phyloP scores from a whole-genome alignment of 2,329 filamentous ascomycete genomes.

The Rhinocladiella similis region DNA sequence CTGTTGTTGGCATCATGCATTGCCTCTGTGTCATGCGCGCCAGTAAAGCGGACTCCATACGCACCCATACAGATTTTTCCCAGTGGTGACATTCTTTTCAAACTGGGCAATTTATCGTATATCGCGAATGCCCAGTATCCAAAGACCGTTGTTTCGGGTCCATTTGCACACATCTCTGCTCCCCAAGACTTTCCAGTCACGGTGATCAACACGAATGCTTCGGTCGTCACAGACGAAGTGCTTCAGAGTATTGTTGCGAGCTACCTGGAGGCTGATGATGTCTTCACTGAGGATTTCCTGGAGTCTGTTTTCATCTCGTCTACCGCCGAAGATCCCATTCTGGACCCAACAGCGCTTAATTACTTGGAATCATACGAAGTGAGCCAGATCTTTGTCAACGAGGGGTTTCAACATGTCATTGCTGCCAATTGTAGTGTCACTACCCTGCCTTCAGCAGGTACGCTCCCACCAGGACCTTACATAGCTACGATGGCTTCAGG shows the following conservation, averaged over 20 bases:
- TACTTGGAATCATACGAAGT: not conserved
- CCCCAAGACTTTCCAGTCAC: not conserved
- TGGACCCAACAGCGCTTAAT: not conserved
- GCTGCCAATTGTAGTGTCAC: not conserved
- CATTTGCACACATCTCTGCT: not conserved
- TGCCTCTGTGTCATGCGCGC: not conserved
- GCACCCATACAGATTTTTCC: not conserved
- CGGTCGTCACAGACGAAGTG: not conserved
- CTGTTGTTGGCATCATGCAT: not conserved
- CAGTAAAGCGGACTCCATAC: not conserved
- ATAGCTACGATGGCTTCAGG: not conserved
- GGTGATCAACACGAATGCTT: slow-evolving; percentile 7
- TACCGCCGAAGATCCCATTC: not conserved
- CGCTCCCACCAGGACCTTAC: slow-evolving; percentile 7
- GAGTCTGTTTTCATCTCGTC: not conserved
- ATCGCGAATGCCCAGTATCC: slow-evolving; percentile 3
- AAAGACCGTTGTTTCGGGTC: not conserved
- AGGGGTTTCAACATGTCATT: not conserved
- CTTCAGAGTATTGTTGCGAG: slow-evolving; percentile 3
- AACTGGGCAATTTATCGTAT: slow-evolving; percentile 3
- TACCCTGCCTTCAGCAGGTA: not conserved
- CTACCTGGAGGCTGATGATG: slow-evolving; percentile 11
- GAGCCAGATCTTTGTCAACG: not conserved
- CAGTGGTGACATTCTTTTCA: slow-evolving; percentile 1
- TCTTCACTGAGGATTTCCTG: slow-evolving; percentile 12